A percentile compares a stretch with the other conserved stretches of the same genome.
Conservation (phyloP, 352 stramenopile genomes). For the Pythium phragmiticola region DNA sequence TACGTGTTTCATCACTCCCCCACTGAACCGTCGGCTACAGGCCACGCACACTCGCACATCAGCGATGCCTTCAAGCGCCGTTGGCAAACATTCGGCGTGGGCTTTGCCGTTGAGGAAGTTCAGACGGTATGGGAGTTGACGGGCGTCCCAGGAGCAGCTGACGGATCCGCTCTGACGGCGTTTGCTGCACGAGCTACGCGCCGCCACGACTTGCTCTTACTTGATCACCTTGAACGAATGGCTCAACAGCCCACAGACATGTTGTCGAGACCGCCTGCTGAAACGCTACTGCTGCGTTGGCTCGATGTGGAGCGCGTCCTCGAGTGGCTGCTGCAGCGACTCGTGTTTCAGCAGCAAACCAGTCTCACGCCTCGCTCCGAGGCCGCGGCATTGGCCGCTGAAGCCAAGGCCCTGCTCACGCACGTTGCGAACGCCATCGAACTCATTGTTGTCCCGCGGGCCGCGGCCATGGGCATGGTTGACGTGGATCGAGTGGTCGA, state of each 20-base stretch:
- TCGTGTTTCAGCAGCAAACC: constrained; percentile 16
- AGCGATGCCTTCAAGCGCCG: constrained; percentile 27
- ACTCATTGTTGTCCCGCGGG: not conserved
- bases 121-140: not conserved
- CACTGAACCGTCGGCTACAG: constrained; percentile 1
- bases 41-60: constrained; percentile 1
- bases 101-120: constrained; percentile 3
- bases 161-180: not conserved
- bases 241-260: too few relatives aligned
- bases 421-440: not conserved
- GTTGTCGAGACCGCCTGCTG: not conserved
- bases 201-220: not conserved
- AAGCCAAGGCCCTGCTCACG: constrained; percentile 2
- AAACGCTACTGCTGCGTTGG: not conserved
- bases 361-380: constrained; percentile 13
- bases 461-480: not conserved
- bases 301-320: constrained; percentile 11
- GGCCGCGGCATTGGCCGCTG: not conserved
- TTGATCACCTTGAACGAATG: not conserved
- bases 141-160: not conserved
- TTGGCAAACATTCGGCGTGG: constrained; percentile 17
- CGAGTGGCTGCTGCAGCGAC: constrained; percentile 15
- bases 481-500: not conserved
- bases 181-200: not conserved
- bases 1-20: constrained; percentile 41